Percentiles rank a stretch among this genome's conserved stretches.
Conservation (phyloP, 1,284 basidiomycete species). For the Bondarzewia mesenterica region DNA sequence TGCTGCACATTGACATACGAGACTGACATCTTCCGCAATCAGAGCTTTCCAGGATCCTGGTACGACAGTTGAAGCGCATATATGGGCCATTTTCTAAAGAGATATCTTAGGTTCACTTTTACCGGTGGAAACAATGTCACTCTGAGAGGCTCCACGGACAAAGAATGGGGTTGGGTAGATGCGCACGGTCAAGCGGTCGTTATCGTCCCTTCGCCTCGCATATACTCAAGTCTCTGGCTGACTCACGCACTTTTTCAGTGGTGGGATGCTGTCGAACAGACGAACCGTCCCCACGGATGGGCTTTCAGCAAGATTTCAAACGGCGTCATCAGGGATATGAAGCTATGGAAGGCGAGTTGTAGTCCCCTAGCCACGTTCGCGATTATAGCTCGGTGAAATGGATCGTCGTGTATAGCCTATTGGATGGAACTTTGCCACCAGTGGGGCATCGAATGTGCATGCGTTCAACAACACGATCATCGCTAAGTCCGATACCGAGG, state of each 20-base stretch:
- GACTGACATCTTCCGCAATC: background rate
- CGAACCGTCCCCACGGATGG: constrained; percentile 47
- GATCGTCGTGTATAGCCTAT: constrained; percentile 38
- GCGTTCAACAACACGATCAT: constrained; percentile 46
- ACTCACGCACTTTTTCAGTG: constrained; percentile 28
- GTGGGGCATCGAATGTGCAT: constrained; percentile 40
- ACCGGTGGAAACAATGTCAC: constrained; percentile 50
- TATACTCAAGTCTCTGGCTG: no score
- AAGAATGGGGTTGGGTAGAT: constrained; percentile 55
- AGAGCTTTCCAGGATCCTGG: constrained; percentile 45
- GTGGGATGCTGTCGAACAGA: constrained; percentile 50
- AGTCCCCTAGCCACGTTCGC: no score
- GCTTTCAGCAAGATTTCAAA: constrained; percentile 43
- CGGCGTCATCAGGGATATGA: constrained; percentile 49
- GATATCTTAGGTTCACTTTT: constrained; percentile 37
- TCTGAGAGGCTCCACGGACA: constrained; percentile 42
- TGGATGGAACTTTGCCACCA: constrained; percentile 49
- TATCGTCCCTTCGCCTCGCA: background rate
- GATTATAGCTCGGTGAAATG: background rate
- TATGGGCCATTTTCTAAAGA: background rate
- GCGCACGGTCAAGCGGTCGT: constrained; percentile 47
- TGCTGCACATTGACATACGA: constrained; percentile 2
- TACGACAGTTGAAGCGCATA: constrained; percentile 11
- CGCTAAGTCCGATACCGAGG: constrained; percentile 35
- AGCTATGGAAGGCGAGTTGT: constrained; percentile 47